Conservation (phyloP, 805 yeast species). For the Suhomyces sp. region DNA sequence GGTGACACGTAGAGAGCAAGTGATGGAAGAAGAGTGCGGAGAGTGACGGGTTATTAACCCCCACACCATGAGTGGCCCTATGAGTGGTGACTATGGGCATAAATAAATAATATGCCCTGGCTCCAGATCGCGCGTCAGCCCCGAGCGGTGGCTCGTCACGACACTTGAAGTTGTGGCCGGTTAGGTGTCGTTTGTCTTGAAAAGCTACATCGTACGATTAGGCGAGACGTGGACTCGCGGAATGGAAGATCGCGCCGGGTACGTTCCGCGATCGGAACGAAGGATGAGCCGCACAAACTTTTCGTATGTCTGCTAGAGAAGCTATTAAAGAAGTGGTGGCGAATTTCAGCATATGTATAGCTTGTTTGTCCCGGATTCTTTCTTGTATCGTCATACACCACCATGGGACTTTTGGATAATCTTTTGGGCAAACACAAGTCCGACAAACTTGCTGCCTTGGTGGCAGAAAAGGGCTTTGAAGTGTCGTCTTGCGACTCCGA, state of each 20-base stretch:
- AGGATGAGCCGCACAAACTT: neutral
- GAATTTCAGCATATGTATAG: neutral
- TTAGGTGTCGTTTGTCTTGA: neutral
- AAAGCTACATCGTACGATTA: neutral
- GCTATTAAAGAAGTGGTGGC: neutral
- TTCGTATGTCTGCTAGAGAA: neutral
- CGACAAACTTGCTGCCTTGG: neutral
- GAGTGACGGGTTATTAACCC: neutral
- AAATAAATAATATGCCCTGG: neutral
- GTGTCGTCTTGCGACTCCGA: slow-evolving; percentile 50
- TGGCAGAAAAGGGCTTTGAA: slow-evolving; percentile 19
- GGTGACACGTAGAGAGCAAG: neutral
- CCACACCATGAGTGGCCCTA: neutral
- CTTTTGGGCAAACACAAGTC: neutral
- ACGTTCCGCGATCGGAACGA: neutral
- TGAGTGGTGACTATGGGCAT: neutral
- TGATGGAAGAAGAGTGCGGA: neutral
- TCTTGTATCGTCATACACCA: neutral
- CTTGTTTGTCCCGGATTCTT: neutral
- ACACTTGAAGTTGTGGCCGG: neutral
- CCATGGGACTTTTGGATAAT: slow-evolving; percentile 4
- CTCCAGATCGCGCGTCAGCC: neutral
- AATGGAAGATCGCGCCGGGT: neutral
- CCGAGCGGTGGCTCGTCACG: neutral
- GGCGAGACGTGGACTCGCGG: neutral